A percentile compares a stretch with the other conserved stretches of the same genome.
These are phyloP conservation scores for Fagus sylvatica DNA, from an alignment of 306 rosid species.

Conservation along the genomic window DNA sequence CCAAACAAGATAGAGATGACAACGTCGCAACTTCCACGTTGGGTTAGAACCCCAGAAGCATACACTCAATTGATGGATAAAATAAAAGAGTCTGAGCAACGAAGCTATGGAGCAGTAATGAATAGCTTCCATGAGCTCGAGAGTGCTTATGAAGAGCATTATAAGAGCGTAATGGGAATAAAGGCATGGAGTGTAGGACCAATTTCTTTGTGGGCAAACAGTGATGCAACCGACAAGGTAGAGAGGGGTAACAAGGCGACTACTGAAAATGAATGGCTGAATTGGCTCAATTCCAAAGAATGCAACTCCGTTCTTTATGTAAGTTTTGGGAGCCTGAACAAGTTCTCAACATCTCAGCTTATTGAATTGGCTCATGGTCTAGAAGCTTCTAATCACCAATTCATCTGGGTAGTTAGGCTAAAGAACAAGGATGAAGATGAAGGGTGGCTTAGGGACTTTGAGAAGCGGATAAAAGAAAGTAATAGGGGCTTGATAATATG, in stretches of 20 bases:
- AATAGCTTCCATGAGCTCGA: too few relatives aligned
- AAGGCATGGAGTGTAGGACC: constrained; percentile 44
- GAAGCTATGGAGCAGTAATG: too few relatives aligned
- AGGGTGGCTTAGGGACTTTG: background rate
- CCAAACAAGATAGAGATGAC: constrained; percentile 38
- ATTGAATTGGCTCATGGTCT: constrained; percentile 6
- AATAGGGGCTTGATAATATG: background rate
- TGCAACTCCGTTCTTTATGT: constrained; percentile 23
- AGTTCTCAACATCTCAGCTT: constrained; percentile 6
- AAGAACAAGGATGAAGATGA: background rate
- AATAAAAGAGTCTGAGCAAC: too few relatives aligned
- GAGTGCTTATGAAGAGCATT: too few relatives aligned
- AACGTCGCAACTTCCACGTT: constrained; percentile 33
- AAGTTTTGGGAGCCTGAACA: constrained; percentile 8
- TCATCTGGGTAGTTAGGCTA: constrained; percentile 12
- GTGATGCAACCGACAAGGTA: constrained; percentile 23
- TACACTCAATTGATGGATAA: too few relatives aligned
- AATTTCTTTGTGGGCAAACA: constrained; percentile 35
- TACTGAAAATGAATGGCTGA: constrained; percentile 24
- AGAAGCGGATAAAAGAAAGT: background rate
- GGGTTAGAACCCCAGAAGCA: too few relatives aligned
- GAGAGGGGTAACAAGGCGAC: constrained; percentile 24
- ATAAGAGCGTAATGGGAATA: constrained; percentile 7
- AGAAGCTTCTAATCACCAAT: background rate
- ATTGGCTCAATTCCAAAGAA: constrained; percentile 33